Base-by-base conservation (phyloP, 1,284 basidiomycete genomes). In the Cronartium ribicola region DNA sequence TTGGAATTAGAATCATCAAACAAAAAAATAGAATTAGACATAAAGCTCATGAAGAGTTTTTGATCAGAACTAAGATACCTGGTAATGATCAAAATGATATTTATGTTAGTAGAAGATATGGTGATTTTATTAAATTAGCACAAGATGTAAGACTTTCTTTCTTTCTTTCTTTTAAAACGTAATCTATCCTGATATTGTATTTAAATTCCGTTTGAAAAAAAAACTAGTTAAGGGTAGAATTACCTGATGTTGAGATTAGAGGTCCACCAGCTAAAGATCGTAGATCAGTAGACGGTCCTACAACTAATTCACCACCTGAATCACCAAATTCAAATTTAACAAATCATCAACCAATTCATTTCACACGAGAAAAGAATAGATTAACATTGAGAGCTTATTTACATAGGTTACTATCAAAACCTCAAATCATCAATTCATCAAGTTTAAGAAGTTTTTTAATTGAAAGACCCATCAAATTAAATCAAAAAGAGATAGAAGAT, bases 381-480 rank as follows among this genome's bases (percentile, higher is more conserved):
- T 84, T 98, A 7, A 98, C 96, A 0, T 86, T 99, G 7, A 87
- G 96, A 29, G 90, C 93, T 0, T 98, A 98, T 82, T 85, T 99
- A 14, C 89, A 91, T 77, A 83, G 87, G 0, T 84, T 99, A 22
- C 84, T 99, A 57, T 78, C 77, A 14, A 82, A 86, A n/a, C 88
- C 88, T 4, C 84, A 85, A 14, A 85, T 96, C 20, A 88, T 90
- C 0, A 90, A 91, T 64, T 93, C 92, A 0, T 89, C 91, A 1
- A 88, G 96, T 7, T 85, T 98, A 57, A 86, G 86, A 67, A 91
- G 89, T 0, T 99, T 98, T 83, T 84, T 99, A 46, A 85, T 92
- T 10, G 88, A 89, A 13, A 86, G 86, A 1, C 90, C 92, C 0
- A 93, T 88, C 5, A 83, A 82, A 6, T 84, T 98, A 62, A 88